These are phyloP conservation scores for Torulaspora pretoriensis DNA, from an alignment of 1,139 yeast genomes.

Conservation along the genomic window DNA sequence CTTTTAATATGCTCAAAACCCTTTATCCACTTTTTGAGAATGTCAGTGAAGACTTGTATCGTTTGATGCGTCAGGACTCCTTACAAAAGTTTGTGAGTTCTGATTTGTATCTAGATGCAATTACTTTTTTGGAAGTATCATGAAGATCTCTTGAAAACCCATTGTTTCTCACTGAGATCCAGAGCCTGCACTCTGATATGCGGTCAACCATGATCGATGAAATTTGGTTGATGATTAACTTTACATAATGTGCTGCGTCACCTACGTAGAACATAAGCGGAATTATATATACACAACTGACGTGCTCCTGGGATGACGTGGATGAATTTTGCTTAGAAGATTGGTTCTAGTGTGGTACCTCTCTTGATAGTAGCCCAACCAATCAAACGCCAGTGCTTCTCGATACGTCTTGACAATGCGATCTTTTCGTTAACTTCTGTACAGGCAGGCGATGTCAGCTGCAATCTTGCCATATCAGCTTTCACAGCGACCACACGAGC, in stretches of 20 bases:
- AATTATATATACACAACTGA: slow-evolving; percentile 8
- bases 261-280: slow-evolving; percentile 5
- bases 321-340: slow-evolving; percentile 34
- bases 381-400: slow-evolving; percentile 99
- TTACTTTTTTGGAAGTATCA: slow-evolving; percentile 9
- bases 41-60: slow-evolving; percentile 47
- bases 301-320: slow-evolving; percentile 10
- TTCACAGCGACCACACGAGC: slow-evolving; percentile 97
- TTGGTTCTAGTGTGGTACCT: slow-evolving; percentile 83
- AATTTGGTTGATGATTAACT: slow-evolving; percentile 10
- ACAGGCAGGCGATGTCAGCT: slow-evolving; percentile 97
- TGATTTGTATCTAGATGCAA: slow-evolving; percentile 36
- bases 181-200: not conserved
- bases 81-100: slow-evolving; percentile 62
- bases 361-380: slow-evolving; percentile 99
- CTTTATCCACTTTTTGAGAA: slow-evolving; percentile 42
- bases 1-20: slow-evolving; percentile 39
- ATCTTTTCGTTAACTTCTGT: slow-evolving; percentile 97
- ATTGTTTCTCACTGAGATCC: not conserved
- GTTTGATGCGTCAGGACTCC: slow-evolving; percentile 69
- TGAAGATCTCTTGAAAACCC: not conserved
- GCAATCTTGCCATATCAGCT: slow-evolving; percentile 99
- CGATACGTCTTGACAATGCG: slow-evolving; percentile 98
- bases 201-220: not conserved
- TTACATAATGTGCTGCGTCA: slow-evolving; percentile 11